These are phyloP conservation scores for Geotrichum cucujoidarum DNA, from an alignment of 1,139 yeast species.

Conservation along the genomic window DNA sequence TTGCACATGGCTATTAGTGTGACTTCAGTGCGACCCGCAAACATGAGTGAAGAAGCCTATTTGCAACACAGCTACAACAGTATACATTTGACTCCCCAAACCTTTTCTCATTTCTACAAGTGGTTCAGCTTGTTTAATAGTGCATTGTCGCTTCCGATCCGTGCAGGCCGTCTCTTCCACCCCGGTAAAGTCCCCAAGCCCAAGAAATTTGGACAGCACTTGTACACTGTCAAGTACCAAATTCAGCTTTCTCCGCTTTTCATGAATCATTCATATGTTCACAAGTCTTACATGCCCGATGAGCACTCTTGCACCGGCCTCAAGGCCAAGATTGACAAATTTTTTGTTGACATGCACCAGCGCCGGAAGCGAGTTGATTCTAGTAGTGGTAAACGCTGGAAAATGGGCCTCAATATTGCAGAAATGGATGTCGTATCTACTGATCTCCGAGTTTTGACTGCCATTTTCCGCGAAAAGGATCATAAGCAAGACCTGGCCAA, in stretches of 20 bases:
- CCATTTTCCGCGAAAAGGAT: constrained; percentile 57
- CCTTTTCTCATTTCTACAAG: constrained; percentile 59
- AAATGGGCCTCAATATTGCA: constrained; percentile 69
- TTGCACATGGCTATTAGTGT: constrained; percentile 75
- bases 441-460: constrained; percentile 68
- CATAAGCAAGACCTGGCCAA: constrained; percentile 46
- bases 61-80: constrained; percentile 53
- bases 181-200: constrained; percentile 40
- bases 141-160: constrained; percentile 66
- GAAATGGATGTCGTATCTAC: constrained; percentile 67
- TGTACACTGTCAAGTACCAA: constrained; percentile 76
- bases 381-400: constrained; percentile 53
- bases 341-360: constrained; percentile 78
- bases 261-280: constrained; percentile 66
- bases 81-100: constrained; percentile 68
- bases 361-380: constrained; percentile 64
- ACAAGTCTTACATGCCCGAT: constrained; percentile 43
- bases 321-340: constrained; percentile 63
- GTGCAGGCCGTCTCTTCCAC: constrained; percentile 65
- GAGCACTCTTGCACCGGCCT: constrained; percentile 67
- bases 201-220: constrained; percentile 65
- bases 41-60: constrained; percentile 26
- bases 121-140: constrained; percentile 86
- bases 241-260: constrained; percentile 68
- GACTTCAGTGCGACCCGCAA: constrained; percentile 41